Evolutionary conservation across 257 asterid species (phyloP), one percentile per base, ranked within the genome.

Genomic region (Solanum pimpinellifolium): DNA sequence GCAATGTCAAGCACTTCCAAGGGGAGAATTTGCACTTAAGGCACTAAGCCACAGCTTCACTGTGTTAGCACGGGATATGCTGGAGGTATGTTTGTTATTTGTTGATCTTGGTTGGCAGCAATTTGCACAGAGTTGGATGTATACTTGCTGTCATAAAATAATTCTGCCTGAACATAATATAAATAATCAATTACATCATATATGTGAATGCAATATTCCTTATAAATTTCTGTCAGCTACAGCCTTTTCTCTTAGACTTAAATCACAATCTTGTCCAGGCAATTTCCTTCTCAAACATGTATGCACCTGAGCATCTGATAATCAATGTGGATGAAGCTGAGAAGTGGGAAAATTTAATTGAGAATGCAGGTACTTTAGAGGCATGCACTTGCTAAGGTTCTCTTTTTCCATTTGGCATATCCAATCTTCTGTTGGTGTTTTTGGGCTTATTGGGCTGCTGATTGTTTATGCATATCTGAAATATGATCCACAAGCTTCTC

Each of bases 301-400:
- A 95, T 88, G 99, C 99, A 77, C 99, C 99, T 39, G 99, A 97
- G 91, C 99, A 97, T 92, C 91, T 95, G 83, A 97, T 97, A 86
- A 93, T 97, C 88, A 95, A 95, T 59, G 97, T 96, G 88, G 80
- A 94, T 91, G 98, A 97, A 92, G 99, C 98, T 88, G 99, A 96
- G 91, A 96, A 93, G 93, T 97, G 99, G 99, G 99, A 96, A 89
- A 85, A 89, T 87, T 93, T 91, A 59, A 90, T 97, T 21, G 96
- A 95, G 94, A 96, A 97, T 93, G 99, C 99, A 91, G 99, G 99
- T 97, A 90, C 83, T 4, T 52, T 47, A 81, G 25, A 76, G 27
- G 13, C 5, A 75, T 76, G 85, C 2, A 20, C 31, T 81, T 16
- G 44, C 85, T 81, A 81, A 29, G 27, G 11, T 81, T 18, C 33